Percentiles rank a stretch among this genome's conserved stretches.
Conservation (phyloP, 2,329 filamentous ascomycete species). For the Bertia moriformis region DNA sequence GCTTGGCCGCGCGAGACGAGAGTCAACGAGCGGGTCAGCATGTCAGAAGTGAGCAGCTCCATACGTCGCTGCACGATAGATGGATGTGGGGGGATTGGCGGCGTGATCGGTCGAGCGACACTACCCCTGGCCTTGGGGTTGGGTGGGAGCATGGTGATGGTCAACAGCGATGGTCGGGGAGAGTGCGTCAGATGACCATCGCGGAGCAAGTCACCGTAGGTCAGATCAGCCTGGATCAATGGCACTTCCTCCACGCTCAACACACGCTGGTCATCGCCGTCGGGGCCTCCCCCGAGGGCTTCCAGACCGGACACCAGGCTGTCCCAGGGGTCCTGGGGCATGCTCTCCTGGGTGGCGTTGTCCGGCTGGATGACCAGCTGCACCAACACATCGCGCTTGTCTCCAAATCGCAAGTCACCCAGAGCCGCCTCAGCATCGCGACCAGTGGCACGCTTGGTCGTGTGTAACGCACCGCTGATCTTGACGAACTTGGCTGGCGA, state of each 20-base stretch:
- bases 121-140: conserved; percentile 42
- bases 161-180: conserved; percentile 75
- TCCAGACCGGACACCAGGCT: conserved; percentile 91
- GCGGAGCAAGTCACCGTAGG: conserved; percentile 81
- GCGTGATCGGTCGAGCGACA: conserved; percentile 47
- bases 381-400: conserved; percentile 85
- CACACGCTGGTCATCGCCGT: conserved; percentile 70
- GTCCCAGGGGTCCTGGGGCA: conserved; percentile 92
- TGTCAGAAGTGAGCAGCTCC: conserved; percentile 94
- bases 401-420: conserved; percentile 84
- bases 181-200: conserved; percentile 77
- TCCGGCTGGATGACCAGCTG: conserved; percentile 87
- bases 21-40: conserved; percentile 84
- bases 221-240: conserved; percentile 84
- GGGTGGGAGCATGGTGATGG: conserved; percentile 86
- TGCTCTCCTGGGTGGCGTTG: conserved; percentile 63
- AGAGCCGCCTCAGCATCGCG: conserved; percentile 85
- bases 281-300: conserved; percentile 74
- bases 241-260: conserved; percentile 88
- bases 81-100: conserved; percentile 87
- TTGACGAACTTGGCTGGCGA: conserved; percentile 98
- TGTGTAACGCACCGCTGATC: conserved; percentile 89
- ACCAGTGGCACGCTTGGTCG: conserved; percentile 88
- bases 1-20: conserved; percentile 84
- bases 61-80: conserved; percentile 91